Conservation (phyloP, 345 rosid genomes). For the Orychophragmus violaceus region DNA sequence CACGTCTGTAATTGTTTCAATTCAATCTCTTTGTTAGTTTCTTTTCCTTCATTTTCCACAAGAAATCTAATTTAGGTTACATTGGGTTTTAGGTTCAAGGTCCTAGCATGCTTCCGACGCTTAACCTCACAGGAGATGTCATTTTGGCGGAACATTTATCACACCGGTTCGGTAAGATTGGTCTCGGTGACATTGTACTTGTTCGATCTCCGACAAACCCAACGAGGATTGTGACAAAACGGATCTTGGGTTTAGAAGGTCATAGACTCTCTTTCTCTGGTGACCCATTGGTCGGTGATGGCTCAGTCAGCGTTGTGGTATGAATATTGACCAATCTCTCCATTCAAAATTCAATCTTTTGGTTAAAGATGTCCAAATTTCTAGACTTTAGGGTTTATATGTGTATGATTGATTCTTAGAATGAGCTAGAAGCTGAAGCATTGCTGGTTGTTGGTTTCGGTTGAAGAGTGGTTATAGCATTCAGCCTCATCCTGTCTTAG, state of each 20-base stretch:
- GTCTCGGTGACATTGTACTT: slow-evolving; percentile 65
- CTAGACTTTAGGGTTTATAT: neutral
- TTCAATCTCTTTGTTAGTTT: neutral
- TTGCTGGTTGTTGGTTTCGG: neutral
- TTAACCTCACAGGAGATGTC: slow-evolving; percentile 65
- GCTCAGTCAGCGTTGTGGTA: slow-evolving; percentile 35
- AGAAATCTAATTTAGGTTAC: neutral
- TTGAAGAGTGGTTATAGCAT: neutral
- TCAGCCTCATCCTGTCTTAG: neutral
- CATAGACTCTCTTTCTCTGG: slow-evolving; percentile 50
- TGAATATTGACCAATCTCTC: neutral
- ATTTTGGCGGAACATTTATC: slow-evolving; percentile 57
- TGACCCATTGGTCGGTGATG: slow-evolving; percentile 34
- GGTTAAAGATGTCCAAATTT: neutral
- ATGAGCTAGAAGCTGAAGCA: neutral
- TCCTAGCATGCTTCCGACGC: slow-evolving; percentile 80
- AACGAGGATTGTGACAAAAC: slow-evolving; percentile 47
- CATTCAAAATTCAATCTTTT: neutral
- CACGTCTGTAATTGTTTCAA: slow-evolving; percentile 35
- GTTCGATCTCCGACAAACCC: slow-evolving; percentile 75
- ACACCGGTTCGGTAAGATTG: slow-evolving; percentile 52
- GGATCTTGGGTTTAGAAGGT: slow-evolving; percentile 66
- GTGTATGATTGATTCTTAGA: neutral
- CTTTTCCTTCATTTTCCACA: neutral
- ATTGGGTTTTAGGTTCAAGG: slow-evolving; percentile 53